Base-by-base conservation (phyloP, 495 filamentous ascomycete species). In the Penicillium roqueforti region DNA sequence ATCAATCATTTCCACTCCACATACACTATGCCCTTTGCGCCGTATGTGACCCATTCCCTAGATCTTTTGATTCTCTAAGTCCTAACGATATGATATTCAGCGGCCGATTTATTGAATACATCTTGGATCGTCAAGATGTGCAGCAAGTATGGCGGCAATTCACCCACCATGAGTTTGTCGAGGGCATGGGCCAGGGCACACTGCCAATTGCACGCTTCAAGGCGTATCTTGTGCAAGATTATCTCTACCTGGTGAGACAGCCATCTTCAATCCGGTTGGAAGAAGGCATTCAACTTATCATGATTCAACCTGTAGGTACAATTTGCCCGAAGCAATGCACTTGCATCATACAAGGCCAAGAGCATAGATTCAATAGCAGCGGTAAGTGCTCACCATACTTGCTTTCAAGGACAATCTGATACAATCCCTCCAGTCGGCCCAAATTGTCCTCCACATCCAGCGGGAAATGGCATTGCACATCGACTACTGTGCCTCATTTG, bases 1-100 rank as follows among this genome's bases (percentile, higher is more conserved):
- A 84, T 98, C 55, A 95, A 96, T 59, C 92, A 96, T 69, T 95
- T 96, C 60, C 92, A 97, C 67, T 95, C 91, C 3, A 76, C 83
- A 2, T 85, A 89, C 54, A 81, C 76, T 1, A 70, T 96, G 53
- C 90, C 91, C 2, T 96, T 95, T 72, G 70, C 87, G 10, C 88
- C 86, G 91, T 96, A 72, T 65, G 85, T 76, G 49, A 11, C 32
- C 32, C 54, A 32, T 6, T 18, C 38, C 40, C 4, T 9, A 9
- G 19, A 47, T 51, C 8, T 7, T 18, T 13, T 23, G n/a, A 26
- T n/a, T 20, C 1, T 22, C 46, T 18, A 16, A 6, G 32, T 36
- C 6, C 40, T 67, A 22, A 62, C 50, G 22, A 25, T 19, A 16
- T 47, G 25, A 19, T 49, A 25, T 36, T 16, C 11, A 95, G 91